A percentile compares a stretch with the other conserved stretches of the same genome.
phyloP scores from a whole-genome alignment of 257 asterid species.

The Voacanga thouarsii region DNA sequence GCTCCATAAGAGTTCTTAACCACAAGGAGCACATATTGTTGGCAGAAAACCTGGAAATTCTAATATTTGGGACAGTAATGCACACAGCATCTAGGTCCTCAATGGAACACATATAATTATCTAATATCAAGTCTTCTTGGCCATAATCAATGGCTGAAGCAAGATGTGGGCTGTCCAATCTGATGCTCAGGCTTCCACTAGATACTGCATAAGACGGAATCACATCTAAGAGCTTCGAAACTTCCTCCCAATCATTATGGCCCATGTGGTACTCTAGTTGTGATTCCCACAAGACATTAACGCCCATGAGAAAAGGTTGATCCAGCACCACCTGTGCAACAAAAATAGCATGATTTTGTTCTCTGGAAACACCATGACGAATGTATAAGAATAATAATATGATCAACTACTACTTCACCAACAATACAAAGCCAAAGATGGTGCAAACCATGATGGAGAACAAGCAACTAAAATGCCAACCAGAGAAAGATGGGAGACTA shows the following conservation, averaged over 20 bases:
- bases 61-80: conserved; percentile 64
- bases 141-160: conserved; percentile 43
- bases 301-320: conserved; percentile 93
- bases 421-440: neutral
- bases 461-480: neutral
- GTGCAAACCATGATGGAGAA: neutral
- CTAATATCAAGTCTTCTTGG: conserved; percentile 43
- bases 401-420: neutral
- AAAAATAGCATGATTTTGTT: conserved; percentile 23
- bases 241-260: conserved; percentile 88
- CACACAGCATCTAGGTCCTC: conserved; percentile 77
- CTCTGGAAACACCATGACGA: conserved; percentile 9
- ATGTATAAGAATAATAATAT: neutral
- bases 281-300: conserved; percentile 92
- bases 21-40: conserved; percentile 52
- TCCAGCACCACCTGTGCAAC: conserved; percentile 78
- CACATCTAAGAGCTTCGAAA: conserved; percentile 77
- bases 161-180: conserved; percentile 56
- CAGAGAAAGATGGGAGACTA: neutral
- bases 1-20: conserved; percentile 79
- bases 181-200: conserved; percentile 63
- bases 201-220: conserved; percentile 75
- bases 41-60: conserved; percentile 61
- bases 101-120: conserved; percentile 51
- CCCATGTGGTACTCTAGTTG: conserved; percentile 84